Evolutionary conservation across 768 basidiomycete species (phyloP), one percentile per base, ranked within the genome.

Genomic region (Kwoniella pini): DNA sequence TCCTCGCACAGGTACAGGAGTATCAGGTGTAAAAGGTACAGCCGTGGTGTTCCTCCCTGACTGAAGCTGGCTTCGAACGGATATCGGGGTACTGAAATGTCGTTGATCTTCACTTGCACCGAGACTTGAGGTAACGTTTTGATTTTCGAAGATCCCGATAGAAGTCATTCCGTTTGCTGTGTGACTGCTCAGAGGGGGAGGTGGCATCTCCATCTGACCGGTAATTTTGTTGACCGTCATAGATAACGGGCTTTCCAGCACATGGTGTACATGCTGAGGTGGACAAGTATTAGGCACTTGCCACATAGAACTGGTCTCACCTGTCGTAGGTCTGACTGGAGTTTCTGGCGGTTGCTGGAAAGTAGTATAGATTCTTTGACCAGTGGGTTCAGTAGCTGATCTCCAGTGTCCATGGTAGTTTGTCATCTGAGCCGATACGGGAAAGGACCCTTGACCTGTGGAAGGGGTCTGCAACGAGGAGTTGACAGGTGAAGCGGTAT

Each of bases 381-480:
- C 53, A 15, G 51, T 48, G 10, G 64, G 68, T 28, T 69, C 68
- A 2, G 68, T 68, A 11, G 60, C 63, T 15, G 45, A 49, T 2
- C 67, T 49, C 56, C 57, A 64, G 30, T 64, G 63, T 4, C 40
- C 62, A 1, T 53, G 43, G 30, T 38, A 43, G 11, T 11, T 24
- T 3, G 60, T 27, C 46, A 63, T 54, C 26, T 53, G 48, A 2
- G 60, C 65, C 11, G 55, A 60, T n/a, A 49, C 21, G 9, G 54
- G 43, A 30, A 63, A 63, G 7, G 46, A 62, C 2, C 60, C 67
- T 27, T 69, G 63, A 13, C 67, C 67, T 2, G 67, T 69, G 19
- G 60, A 54, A 7, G 67, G 67, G 3, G 67, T 69, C 24, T 69
- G 67, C 31, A 69, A 46, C 28, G 57, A 56, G 4, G 62, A 63